These are phyloP conservation scores for Perkinsus marinus DNA, from an alignment of 169 alveolate genomes.

Conservation along the genomic window DNA sequence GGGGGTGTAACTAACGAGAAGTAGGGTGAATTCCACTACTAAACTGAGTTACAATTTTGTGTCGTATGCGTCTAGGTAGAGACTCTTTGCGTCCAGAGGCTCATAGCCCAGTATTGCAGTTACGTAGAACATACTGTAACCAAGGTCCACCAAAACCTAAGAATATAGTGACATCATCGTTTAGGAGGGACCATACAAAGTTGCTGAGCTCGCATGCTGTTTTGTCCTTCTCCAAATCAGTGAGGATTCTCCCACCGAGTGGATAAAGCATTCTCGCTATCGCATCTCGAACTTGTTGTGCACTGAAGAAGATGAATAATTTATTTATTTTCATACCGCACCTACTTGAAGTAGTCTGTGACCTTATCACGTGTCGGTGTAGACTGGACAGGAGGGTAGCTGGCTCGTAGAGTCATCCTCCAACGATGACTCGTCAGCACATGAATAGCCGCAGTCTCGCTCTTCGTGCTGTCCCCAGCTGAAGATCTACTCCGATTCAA, in stretches of 20 bases:
- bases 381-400: not conserved
- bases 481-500: not conserved
- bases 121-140: not conserved
- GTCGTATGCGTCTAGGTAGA: not conserved
- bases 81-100: not conserved
- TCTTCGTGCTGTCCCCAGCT: not conserved
- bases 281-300: not conserved
- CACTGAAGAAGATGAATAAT: not conserved
- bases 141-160: not conserved
- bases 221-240: not conserved
- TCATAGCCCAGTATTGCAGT: not conserved
- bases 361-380: not conserved
- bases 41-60: not conserved
- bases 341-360: not conserved
- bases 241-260: not conserved
- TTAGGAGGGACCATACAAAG: not conserved
- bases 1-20: not conserved
- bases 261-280: not conserved
- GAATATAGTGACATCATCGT: not conserved
- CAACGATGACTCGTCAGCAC: not conserved
- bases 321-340: not conserved
- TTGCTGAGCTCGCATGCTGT: not conserved
- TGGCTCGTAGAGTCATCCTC: not conserved
- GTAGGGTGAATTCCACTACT: not conserved
- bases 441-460: not conserved